Evolutionary conservation across 108 stramenopile species (phyloP), one percentile per base, ranked within the genome.

Genomic region (Pseudonitzschia multistriata): DNA sequence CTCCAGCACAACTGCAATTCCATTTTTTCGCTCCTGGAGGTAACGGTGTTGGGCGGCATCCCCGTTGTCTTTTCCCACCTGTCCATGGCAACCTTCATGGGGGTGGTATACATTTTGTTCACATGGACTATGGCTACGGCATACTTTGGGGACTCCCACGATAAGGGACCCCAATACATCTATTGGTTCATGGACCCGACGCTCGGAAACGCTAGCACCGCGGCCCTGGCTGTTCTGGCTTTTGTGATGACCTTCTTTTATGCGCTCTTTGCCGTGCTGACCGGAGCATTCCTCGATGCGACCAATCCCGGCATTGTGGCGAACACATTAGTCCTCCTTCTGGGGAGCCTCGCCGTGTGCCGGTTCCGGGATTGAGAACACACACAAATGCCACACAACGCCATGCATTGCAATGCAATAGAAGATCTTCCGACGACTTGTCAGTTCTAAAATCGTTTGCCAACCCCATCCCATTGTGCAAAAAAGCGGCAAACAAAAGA

Each of bases 101-200:
- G 82, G 2, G 40, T 64, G 3, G 4, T 70, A 2, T 90, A 90
- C 62, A 74, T 85, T 54, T 14, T 80, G 0, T 86, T 89, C 39
- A 59, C 83, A 13, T 88, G 88, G 88, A 57, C 24, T 33, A 74
- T 80, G 72, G 67, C 59, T 13, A 40, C 66, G 28, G 33, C 40
- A 27, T 57, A 36, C 48, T 70, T 49, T 45, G 68, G 57, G 0
- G 17, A 45, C 42, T 19, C 40, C 0, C 36, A 55, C 3, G 55
- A 62, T n/a, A n/a, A 37, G 21, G 84, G 83, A 0, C 88, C 88
- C 0, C 74, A 86, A 15, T 83, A 79, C 55, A 52, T 80, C 27
- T 88, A 88, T 47, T 88, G 81, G 62, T 88, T 88, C 70, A 59
- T 83, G 64, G 88, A 88, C 55, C 84, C 88, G 0, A 86, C 88